These are phyloP conservation scores for Suillus clintonianus DNA, from an alignment of 768 basidiomycete genomes.

Conservation along the genomic window DNA sequence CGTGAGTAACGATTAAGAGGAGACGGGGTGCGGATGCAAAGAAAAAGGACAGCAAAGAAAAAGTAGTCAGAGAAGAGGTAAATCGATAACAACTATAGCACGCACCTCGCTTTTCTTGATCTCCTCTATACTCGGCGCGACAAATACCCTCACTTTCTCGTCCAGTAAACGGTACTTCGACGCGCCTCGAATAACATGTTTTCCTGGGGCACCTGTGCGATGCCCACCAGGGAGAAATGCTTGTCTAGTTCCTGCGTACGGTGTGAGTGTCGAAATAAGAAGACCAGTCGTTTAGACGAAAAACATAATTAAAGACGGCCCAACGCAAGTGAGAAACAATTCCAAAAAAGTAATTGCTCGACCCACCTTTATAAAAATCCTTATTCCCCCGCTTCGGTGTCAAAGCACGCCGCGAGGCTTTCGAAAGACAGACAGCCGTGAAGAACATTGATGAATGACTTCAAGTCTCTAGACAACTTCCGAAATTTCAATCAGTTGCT, in stretches of 20 bases:
- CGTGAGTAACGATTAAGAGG: neutral
- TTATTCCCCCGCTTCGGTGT: constrained; percentile 91
- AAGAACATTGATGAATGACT: constrained; percentile 54
- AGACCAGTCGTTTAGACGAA: neutral
- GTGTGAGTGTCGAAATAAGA: neutral
- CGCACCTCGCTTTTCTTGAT: constrained; percentile 61
- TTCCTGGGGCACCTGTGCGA: constrained; percentile 87
- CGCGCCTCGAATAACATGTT: constrained; percentile 75
- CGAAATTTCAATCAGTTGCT: neutral
- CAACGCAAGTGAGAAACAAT: neutral
- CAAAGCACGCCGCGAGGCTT: constrained; percentile 81
- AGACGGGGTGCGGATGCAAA: neutral
- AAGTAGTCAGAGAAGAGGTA: neutral
- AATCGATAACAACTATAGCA: constrained; percentile 7
- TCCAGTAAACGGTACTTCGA: constrained; percentile 83
- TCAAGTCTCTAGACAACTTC: neutral
- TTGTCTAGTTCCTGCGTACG: constrained; percentile 73
- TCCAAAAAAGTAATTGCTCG: neutral
- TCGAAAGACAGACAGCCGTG: constrained; percentile 68
- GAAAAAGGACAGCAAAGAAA: neutral
- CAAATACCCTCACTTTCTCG: constrained; percentile 79
- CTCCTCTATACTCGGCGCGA: constrained; percentile 73
- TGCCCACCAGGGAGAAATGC: constrained; percentile 81
- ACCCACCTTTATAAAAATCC: constrained; percentile 93
- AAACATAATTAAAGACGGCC: neutral